Percentiles rank a stretch among this genome's conserved stretches.
These are phyloP conservation scores for Terfezia boudieri DNA, from an alignment of 495 filamentous ascomycete genomes.

Conservation along the genomic window DNA sequence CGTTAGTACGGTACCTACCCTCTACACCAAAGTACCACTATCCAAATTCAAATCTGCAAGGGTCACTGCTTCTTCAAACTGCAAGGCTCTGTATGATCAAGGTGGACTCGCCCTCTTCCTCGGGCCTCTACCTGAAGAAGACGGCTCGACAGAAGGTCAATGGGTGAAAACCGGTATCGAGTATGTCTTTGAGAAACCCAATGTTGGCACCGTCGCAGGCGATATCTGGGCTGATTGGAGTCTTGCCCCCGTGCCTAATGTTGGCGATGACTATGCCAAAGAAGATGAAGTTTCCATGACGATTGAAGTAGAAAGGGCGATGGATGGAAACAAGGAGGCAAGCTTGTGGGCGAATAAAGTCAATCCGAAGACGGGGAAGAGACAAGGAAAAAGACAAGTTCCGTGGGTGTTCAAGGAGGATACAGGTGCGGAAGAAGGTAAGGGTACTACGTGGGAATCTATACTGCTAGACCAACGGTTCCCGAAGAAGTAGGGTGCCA, in stretches of 20 bases:
- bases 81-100: not conserved
- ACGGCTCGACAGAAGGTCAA: not conserved
- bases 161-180: not conserved
- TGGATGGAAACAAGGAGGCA: not conserved
- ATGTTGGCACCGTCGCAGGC: not conserved
- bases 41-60: not conserved
- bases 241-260: not conserved
- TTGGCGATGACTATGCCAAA: no score
- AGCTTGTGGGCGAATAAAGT: not conserved
- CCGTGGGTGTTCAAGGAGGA: not conserved
- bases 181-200: not conserved
- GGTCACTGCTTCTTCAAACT: not conserved
- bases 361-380: not conserved
- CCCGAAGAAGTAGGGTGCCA: not conserved
- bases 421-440: not conserved
- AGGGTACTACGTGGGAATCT: not conserved
- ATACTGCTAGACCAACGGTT: not conserved
- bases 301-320: not conserved
- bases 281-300: not conserved
- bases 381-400: not conserved
- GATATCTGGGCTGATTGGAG: not conserved
- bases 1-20: not conserved
- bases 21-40: not conserved
- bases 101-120: not conserved
- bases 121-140: not conserved